phyloP scores from a whole-genome alignment of 2,329 filamentous ascomycete genomes.

The Aspergillus niger region DNA sequence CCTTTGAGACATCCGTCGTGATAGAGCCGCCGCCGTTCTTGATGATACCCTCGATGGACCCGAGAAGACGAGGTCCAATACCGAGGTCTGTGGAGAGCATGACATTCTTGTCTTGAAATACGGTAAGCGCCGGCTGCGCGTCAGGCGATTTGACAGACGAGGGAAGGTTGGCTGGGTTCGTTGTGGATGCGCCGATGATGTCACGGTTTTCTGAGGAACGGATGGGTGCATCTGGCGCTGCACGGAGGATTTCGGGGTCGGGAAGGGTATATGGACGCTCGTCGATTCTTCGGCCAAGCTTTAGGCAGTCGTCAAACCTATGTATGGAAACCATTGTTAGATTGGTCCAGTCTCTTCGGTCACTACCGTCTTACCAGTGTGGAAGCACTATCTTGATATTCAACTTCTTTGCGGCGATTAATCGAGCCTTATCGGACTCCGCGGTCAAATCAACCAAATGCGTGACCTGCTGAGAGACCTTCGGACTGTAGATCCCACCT shows the following conservation, averaged over 20 bases:
- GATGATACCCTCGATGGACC: slow-evolving; percentile 72
- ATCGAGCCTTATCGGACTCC: slow-evolving; percentile 65
- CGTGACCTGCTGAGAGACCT: slow-evolving; percentile 73
- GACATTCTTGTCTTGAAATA: slow-evolving; percentile 77
- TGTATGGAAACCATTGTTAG: slow-evolving; percentile 5
- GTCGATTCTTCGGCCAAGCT: slow-evolving; percentile 85
- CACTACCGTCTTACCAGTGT: slow-evolving; percentile 67
- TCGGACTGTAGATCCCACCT: slow-evolving; percentile 76
- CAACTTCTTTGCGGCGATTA: slow-evolving; percentile 65
- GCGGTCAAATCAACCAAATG: slow-evolving; percentile 83
- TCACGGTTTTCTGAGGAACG: slow-evolving; percentile 60
- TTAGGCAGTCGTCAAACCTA: slow-evolving; percentile 96
- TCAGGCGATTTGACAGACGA: slow-evolving; percentile 31
- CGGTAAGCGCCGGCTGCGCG: slow-evolving; percentile 59
- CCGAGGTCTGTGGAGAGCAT: slow-evolving; percentile 75
- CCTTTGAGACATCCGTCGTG: slow-evolving; percentile 65
- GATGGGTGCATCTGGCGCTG: slow-evolving; percentile 58
- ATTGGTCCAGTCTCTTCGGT: slow-evolving; percentile 18
- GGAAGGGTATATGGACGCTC: slow-evolving; percentile 85
- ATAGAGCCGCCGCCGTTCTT: slow-evolving; percentile 69
- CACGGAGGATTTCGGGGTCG: slow-evolving; percentile 77
- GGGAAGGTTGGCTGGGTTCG: slow-evolving; percentile 47
- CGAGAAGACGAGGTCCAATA: slow-evolving; percentile 66
- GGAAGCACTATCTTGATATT: slow-evolving; percentile 84
- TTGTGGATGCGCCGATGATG: slow-evolving; percentile 67